Conservation (phyloP, 2,329 filamentous ascomycete genomes). For the Botrytis elliptica region DNA sequence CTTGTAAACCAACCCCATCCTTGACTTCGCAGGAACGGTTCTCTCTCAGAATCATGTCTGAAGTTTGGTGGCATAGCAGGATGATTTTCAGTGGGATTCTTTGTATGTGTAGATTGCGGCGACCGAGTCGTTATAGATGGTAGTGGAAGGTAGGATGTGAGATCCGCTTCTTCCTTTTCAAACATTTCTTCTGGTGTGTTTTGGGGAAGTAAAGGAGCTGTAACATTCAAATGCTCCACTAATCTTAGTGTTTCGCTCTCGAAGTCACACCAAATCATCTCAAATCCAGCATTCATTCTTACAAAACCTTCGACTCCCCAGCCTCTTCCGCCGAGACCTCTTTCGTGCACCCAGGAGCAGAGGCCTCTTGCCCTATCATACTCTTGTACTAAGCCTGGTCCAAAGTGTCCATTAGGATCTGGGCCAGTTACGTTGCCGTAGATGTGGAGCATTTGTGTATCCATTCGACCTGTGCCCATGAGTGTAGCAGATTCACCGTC, state of each 20-base stretch:
- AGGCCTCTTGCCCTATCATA: slow-evolving; percentile 49
- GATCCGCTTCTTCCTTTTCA: slow-evolving; percentile 19
- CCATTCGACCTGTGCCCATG: slow-evolving; percentile 47
- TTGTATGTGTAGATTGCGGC: slow-evolving; percentile 34
- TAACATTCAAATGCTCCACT: slow-evolving; percentile 47
- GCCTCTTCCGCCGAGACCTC: slow-evolving; percentile 45
- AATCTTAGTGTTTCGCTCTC: slow-evolving; percentile 45
- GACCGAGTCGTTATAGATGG: slow-evolving; percentile 42
- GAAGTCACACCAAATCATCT: slow-evolving; percentile 54
- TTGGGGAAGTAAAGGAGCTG: slow-evolving; percentile 43
- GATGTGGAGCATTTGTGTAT: slow-evolving; percentile 51
- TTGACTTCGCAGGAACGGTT: slow-evolving; percentile 45
- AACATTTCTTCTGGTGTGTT: slow-evolving; percentile 21
- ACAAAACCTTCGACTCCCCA: slow-evolving; percentile 52
- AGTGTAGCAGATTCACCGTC: slow-evolving; percentile 51
- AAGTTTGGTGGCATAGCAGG: slow-evolving; percentile 43
- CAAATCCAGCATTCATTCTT: slow-evolving; percentile 53
- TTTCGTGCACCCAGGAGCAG: slow-evolving; percentile 46
- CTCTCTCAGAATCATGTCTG: slow-evolving; percentile 35
- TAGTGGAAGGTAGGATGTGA: slow-evolving; percentile 40
- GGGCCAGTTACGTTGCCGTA: slow-evolving; percentile 47
- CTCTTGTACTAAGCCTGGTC: slow-evolving; percentile 45
- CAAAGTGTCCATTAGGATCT: slow-evolving; percentile 27
- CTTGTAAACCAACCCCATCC: slow-evolving; percentile 48
- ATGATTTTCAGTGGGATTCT: slow-evolving; percentile 36